Evolutionary conservation across 441 rosid species (phyloP).

Genomic region (Syzygium syzygioides): DNA sequence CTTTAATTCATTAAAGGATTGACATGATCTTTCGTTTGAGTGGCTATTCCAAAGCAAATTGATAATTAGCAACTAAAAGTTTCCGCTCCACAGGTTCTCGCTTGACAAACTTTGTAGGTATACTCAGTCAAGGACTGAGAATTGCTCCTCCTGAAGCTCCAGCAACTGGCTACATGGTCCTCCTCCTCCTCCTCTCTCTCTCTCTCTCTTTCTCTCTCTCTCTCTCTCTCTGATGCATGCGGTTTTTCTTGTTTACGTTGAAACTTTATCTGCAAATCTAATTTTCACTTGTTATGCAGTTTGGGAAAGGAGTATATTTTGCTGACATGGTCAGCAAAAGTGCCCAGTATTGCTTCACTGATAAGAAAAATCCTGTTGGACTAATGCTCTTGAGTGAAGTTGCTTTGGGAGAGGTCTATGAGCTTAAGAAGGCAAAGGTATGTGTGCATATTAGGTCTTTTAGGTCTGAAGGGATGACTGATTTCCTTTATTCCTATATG

Average conservation of each 20-base stretch:
- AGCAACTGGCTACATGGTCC: conserved; percentile 97
- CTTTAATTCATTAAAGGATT: neutral
- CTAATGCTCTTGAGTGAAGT: conserved; percentile 94
- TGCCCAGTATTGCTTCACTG: conserved; percentile 93
- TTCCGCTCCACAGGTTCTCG: conserved; percentile 69
- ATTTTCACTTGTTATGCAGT: conserved; percentile 39
- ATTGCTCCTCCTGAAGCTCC: conserved; percentile 99
- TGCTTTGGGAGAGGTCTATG: conserved; percentile 78
- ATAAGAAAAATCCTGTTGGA: conserved; percentile 80
- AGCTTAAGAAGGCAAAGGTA: conserved; percentile 80
- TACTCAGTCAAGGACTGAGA: conserved; percentile 95
- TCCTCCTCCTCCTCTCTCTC: conserved; percentile 20
- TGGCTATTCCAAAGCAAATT: neutral
- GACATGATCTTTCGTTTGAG: neutral
- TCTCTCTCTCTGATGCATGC: neutral
- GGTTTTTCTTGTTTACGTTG: neutral
- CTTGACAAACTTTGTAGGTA: conserved; percentile 92
- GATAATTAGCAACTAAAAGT: neutral
- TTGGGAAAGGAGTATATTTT: conserved; percentile 95
- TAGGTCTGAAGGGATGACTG: neutral
- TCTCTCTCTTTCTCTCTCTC: neutral
- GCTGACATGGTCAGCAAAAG: conserved; percentile 99
- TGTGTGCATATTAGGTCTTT: conserved; percentile 4
- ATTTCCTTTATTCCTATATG: neutral
- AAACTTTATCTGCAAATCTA: conserved; percentile 1